Conservation (phyloP, 352 stramenopile species). For the Phytophthora constricta region DNA sequence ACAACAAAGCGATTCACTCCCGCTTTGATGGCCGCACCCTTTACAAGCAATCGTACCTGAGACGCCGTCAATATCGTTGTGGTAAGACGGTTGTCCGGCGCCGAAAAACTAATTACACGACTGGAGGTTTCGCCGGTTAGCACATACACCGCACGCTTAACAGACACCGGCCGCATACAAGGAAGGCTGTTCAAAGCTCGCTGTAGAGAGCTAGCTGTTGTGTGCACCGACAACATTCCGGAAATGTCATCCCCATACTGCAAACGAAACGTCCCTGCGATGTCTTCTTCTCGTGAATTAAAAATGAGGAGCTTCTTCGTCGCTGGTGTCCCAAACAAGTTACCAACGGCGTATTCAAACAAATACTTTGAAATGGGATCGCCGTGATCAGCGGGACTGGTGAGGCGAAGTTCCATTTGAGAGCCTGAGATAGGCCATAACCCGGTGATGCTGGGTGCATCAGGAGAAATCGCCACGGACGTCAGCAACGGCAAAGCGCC, state of each 20-base stretch:
- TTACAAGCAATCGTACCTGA: slow-evolving; percentile 46
- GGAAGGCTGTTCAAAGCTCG: slow-evolving; percentile 51
- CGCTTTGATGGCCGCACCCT: slow-evolving; percentile 47
- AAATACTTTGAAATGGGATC: slow-evolving; percentile 56
- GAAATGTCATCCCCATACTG: slow-evolving; percentile 65
- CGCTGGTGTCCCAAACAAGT: slow-evolving; percentile 51
- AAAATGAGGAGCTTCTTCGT: slow-evolving; percentile 62
- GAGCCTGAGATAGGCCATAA: slow-evolving; percentile 66
- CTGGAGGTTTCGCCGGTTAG: slow-evolving; percentile 47
- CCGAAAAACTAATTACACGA: slow-evolving; percentile 43
- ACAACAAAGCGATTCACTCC: slow-evolving; percentile 46
- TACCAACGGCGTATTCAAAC: slow-evolving; percentile 62
- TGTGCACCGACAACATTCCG: slow-evolving; percentile 58
- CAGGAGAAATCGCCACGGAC: slow-evolving; percentile 43
- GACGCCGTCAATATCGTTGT: slow-evolving; percentile 44
- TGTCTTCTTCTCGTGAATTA: slow-evolving; percentile 57
- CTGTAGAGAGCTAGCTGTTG: slow-evolving; percentile 43
- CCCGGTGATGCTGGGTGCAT: slow-evolving; percentile 42
- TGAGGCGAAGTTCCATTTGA: slow-evolving; percentile 52
- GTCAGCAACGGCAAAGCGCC: slow-evolving; percentile 59
- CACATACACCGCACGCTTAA: slow-evolving; percentile 56
- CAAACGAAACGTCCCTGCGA: slow-evolving; percentile 68
- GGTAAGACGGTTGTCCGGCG: slow-evolving; percentile 43
- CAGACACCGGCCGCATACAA: slow-evolving; percentile 54
- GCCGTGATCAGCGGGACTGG: slow-evolving; percentile 32